A percentile compares a stretch with the other conserved stretches of the same genome.
phyloP scores from a whole-genome alignment of 768 basidiomycete species.

The Trametes sanguinea region DNA sequence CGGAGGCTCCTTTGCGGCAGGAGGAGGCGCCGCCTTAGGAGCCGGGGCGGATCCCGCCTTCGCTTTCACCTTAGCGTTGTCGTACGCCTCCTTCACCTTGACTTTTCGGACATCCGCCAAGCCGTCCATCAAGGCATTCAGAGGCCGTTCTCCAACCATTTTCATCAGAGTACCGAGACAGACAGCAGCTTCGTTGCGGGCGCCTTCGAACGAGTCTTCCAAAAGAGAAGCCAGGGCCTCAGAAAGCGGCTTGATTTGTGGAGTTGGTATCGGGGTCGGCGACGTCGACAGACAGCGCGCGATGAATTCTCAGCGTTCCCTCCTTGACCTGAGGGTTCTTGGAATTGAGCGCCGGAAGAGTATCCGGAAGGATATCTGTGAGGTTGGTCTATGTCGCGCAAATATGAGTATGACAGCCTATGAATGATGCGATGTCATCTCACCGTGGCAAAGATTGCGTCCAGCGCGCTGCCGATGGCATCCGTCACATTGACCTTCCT shows the following conservation, averaged over 20 bases:
- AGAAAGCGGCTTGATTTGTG: conserved; percentile 80
- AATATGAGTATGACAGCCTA: background rate
- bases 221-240: conserved; percentile 74
- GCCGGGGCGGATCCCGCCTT: conserved; percentile 64
- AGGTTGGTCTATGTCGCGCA: conserved; percentile 61
- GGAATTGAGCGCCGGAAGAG: conserved; percentile 71
- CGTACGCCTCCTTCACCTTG: conserved; percentile 93
- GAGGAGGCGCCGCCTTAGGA: conserved; percentile 38
- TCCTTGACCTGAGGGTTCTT: conserved; percentile 99
- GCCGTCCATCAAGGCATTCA: conserved; percentile 84
- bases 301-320: conserved; percentile 85
- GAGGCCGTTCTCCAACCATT: conserved; percentile 91
- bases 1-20: conserved; percentile 34
- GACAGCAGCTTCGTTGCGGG: conserved; percentile 86
- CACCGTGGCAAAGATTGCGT: conserved; percentile 86
- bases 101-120: conserved; percentile 84
- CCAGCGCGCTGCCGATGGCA: conserved; percentile 81
- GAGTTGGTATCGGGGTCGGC: conserved; percentile 63
- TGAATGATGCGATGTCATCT: conserved; percentile 31
- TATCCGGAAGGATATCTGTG: conserved; percentile 79
- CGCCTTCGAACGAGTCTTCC: conserved; percentile 88
- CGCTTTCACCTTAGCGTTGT: conserved; percentile 89
- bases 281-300: conserved; percentile 76
- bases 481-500: conserved; percentile 90
- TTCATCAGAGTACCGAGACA: conserved; percentile 92